phyloP scores from a whole-genome alignment of 169 alveolate genomes.

The Neospora caninum region DNA sequence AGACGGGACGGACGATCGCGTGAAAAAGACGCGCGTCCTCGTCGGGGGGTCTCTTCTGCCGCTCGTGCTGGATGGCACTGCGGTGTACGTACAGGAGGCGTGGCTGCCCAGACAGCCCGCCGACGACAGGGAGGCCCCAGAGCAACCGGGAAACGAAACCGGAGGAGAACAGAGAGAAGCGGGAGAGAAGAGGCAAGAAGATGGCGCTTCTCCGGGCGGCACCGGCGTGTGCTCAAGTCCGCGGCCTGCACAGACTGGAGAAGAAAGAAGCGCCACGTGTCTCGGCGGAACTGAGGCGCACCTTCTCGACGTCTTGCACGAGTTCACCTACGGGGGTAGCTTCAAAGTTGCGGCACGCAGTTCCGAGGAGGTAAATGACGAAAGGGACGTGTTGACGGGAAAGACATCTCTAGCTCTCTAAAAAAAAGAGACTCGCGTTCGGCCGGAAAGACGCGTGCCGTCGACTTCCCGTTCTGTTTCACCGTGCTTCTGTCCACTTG shows the following conservation, averaged over 20 bases:
- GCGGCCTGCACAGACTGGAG: too few relatives aligned
- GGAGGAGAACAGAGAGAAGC: not conserved
- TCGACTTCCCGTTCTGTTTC: too few relatives aligned
- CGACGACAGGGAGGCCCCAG: not conserved
- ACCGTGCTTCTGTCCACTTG: too few relatives aligned
- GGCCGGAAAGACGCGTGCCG: too few relatives aligned
- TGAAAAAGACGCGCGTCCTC: constrained; percentile 37
- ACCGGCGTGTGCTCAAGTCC: not conserved
- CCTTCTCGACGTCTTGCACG: not conserved
- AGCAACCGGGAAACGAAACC: not conserved
- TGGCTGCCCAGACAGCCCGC: constrained; percentile 2
- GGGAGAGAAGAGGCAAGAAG: not conserved
- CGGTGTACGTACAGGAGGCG: constrained; percentile 53
- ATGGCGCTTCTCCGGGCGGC: not conserved
- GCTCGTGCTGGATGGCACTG: constrained; percentile 59
- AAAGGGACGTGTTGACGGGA: too few relatives aligned
- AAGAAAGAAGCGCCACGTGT: not conserved
- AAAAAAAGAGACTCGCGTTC: too few relatives aligned
- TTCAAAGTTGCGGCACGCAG: not conserved
- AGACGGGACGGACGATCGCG: constrained; percentile 19
- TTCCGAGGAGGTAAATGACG: too few relatives aligned
- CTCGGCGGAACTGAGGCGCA: not conserved
- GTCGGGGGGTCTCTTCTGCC: constrained; percentile 63
- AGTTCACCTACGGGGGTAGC: not conserved
- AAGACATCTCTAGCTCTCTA: too few relatives aligned